Evolutionary conservation across 345 rosid genomes (phyloP).

Genomic region (Bretschneidera sinensis): DNA sequence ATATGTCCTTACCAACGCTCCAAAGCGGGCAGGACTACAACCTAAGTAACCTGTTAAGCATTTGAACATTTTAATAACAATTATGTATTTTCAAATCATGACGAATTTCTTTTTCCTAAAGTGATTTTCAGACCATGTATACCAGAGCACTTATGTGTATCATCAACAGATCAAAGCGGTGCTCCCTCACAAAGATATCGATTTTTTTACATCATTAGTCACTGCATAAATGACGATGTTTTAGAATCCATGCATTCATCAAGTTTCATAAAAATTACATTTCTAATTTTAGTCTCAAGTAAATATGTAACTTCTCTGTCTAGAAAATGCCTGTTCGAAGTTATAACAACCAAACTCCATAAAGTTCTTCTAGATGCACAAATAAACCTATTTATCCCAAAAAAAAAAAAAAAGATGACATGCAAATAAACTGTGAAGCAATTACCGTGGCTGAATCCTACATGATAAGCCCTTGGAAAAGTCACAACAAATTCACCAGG

Average conservation of each 20-base stretch:
- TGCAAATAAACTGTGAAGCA: background rate
- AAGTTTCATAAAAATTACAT: background rate
- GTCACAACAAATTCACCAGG: constrained; percentile 99
- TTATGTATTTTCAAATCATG: background rate
- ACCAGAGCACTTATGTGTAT: no score
- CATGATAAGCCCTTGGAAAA: constrained; percentile 98
- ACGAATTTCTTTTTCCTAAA: no score
- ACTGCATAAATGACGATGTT: background rate
- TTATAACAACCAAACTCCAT: constrained; percentile 5
- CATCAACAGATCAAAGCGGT: background rate
- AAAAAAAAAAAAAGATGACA: no score
- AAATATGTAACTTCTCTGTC: background rate
- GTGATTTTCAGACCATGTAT: no score
- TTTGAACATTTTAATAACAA: background rate
- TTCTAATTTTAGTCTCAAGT: background rate
- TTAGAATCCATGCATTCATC: background rate
- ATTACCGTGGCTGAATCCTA: constrained; percentile 99
- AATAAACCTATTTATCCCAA: no score
- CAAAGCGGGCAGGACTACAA: no score
- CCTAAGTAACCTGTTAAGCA: no score
- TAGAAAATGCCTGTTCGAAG: constrained; percentile 7
- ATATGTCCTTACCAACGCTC: no score
- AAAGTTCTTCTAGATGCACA: no score
- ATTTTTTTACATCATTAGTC: background rate
- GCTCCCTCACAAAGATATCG: background rate